phyloP scores from a whole-genome alignment of 371 early-diverging fungal genomes.

The Apophysomyces ossiformis region DNA sequence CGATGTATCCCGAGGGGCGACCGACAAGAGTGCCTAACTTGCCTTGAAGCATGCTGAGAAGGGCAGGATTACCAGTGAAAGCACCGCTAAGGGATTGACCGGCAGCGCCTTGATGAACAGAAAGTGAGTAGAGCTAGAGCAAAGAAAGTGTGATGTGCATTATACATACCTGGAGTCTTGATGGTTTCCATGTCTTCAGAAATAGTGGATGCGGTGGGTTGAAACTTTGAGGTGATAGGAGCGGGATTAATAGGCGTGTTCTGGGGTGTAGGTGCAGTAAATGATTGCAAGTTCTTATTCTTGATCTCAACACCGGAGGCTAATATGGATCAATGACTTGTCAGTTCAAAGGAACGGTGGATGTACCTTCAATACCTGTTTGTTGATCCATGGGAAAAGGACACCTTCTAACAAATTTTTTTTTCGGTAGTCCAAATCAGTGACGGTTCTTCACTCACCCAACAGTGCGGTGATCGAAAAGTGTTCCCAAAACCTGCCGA shows the following conservation, averaged over 20 bases:
- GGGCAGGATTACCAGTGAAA: constrained; percentile 53
- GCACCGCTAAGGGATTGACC: constrained; percentile 32
- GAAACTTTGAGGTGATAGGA: constrained; percentile 60
- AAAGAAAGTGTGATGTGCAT: background rate
- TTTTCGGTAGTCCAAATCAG: background rate
- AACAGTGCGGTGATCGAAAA: background rate
- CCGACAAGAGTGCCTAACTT: constrained; percentile 80
- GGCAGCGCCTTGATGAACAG: constrained; percentile 18
- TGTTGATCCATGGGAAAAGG: constrained; percentile 10
- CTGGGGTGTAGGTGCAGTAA: constrained; percentile 73
- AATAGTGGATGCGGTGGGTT: constrained; percentile 48
- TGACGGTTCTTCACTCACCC: background rate
- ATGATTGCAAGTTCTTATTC: constrained; percentile 34
- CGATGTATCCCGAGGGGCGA: constrained; percentile 82
- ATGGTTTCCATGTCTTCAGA: constrained; percentile 57
- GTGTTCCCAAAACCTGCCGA: too few species aligned
- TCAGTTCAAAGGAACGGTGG: background rate
- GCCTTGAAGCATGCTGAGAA: constrained; percentile 68
- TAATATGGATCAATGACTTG: background rate
- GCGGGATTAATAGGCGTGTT: constrained; percentile 75
- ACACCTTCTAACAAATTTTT: background rate
- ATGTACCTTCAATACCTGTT: constrained; percentile 6
- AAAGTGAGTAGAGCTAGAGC: constrained; percentile 12
- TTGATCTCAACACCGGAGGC: constrained; percentile 30
- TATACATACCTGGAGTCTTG: constrained; percentile 26